Evolutionary conservation across 441 rosid species (phyloP).

Genomic region (Arabidopsis hybrid): DNA sequence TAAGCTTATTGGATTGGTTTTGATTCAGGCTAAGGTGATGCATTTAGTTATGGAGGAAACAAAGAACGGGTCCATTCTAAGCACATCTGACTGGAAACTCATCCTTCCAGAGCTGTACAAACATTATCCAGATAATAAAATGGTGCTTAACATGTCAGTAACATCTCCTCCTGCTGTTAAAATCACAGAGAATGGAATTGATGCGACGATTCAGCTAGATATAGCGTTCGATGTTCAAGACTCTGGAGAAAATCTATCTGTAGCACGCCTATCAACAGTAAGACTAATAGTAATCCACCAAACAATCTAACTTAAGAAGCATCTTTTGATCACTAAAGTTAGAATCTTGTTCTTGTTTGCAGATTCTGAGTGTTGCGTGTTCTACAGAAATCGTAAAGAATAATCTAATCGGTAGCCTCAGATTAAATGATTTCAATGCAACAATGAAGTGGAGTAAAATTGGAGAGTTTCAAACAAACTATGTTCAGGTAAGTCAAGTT

Average conservation of each 20-base stretch:
- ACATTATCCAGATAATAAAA: slow-evolving; percentile 65
- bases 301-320: slow-evolving; percentile 6
- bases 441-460: slow-evolving; percentile 67
- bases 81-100: slow-evolving; percentile 79
- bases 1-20: slow-evolving; percentile 34
- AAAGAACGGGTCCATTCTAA: slow-evolving; percentile 62
- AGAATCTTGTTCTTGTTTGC: slow-evolving; percentile 36
- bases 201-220: slow-evolving; percentile 60
- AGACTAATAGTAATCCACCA: slow-evolving; percentile 28
- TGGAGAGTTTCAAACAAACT: slow-evolving; percentile 58
- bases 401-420: slow-evolving; percentile 62
- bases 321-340: slow-evolving; percentile 11
- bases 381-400: slow-evolving; percentile 57
- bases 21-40: slow-evolving; percentile 72
- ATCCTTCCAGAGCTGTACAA: slow-evolving; percentile 71
- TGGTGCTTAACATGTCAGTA: slow-evolving; percentile 61
- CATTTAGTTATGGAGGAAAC: slow-evolving; percentile 59
- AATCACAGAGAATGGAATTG: slow-evolving; percentile 51
- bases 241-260: slow-evolving; percentile 58
- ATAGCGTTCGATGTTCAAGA: slow-evolving; percentile 63
- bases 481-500: slow-evolving; percentile 57
- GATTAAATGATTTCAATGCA: slow-evolving; percentile 57
- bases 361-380: slow-evolving; percentile 63
- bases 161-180: slow-evolving; percentile 69
- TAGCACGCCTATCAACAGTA: slow-evolving; percentile 75